A percentile compares a stretch with the other conserved stretches of the same genome.
Conservation (phyloP, 2,329 filamentous ascomycete genomes). For the Exophiala sp. region DNA sequence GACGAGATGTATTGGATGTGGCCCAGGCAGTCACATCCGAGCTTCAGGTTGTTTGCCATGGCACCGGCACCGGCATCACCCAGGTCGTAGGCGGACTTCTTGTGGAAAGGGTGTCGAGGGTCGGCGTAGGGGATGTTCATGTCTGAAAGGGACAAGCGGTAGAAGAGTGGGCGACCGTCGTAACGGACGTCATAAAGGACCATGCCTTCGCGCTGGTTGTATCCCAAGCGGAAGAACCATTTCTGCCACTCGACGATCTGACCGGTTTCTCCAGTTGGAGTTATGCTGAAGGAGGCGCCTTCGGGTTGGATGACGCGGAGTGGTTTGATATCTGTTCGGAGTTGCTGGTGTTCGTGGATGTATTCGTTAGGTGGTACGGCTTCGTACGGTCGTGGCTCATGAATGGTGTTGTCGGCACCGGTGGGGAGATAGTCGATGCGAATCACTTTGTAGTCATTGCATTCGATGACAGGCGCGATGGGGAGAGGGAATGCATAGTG, state of each 20-base stretch:
- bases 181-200: constrained; percentile 66
- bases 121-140: constrained; percentile 63
- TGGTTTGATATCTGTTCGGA: constrained; percentile 62
- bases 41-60: constrained; percentile 65
- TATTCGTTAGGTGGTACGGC: constrained; percentile 59
- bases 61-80: constrained; percentile 65
- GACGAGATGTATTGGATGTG: constrained; percentile 65
- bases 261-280: constrained; percentile 50
- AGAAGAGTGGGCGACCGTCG: constrained; percentile 62
- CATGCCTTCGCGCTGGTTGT: constrained; percentile 63
- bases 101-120: constrained; percentile 64
- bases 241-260: constrained; percentile 63
- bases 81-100: constrained; percentile 68
- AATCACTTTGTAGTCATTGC: constrained; percentile 60
- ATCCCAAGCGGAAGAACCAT: constrained; percentile 60
- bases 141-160: constrained; percentile 63
- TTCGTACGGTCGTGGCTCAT: constrained; percentile 29
- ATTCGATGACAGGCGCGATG: constrained; percentile 66
- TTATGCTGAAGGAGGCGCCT: constrained; percentile 59
- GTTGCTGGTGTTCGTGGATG: constrained; percentile 58
- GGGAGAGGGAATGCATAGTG: constrained; percentile 66
- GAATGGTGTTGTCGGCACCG: constrained; percentile 57
- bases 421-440: constrained; percentile 68
- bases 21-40: constrained; percentile 68
- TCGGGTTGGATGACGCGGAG: constrained; percentile 63